phyloP scores from a whole-genome alignment of 2,329 filamentous ascomycete genomes.

The Mycogone perniciosa region DNA sequence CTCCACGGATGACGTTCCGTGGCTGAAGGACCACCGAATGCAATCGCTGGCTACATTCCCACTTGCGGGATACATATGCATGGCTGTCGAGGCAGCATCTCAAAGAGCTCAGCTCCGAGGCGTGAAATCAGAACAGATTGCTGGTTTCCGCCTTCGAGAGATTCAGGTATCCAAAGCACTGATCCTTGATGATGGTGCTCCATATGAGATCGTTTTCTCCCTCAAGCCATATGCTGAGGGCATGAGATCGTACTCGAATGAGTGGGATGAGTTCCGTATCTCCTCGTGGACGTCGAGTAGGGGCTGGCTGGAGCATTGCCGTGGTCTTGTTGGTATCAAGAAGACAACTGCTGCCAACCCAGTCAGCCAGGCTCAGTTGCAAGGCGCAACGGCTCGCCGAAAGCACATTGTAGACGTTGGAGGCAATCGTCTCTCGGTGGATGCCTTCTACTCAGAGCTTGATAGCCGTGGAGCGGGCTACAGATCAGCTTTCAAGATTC shows the following conservation, averaged over 20 bases:
- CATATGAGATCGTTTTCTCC: conserved; percentile 22
- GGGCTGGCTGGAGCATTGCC: conserved; percentile 54
- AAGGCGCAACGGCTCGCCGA: conserved; percentile 12
- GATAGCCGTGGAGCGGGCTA: conserved; percentile 21
- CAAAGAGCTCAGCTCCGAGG: conserved; percentile 27
- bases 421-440: conserved; percentile 10
- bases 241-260: conserved; percentile 30
- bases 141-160: conserved; percentile 18
- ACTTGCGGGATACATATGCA: conserved; percentile 45
- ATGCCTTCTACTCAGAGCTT: conserved; percentile 23
- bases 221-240: conserved; percentile 24
- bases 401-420: conserved; percentile 2
- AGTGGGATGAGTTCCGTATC: conserved; percentile 52
- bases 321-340: conserved; percentile 41
- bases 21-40: conserved; percentile 52
- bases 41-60: conserved; percentile 52
- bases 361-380: conserved; percentile 14
- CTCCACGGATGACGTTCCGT: conserved; percentile 45
- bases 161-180: conserved; percentile 22
- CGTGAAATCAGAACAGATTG: conserved; percentile 17
- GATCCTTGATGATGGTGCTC: conserved; percentile 20
- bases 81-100: conserved; percentile 42
- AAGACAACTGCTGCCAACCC: conserved; percentile 18
- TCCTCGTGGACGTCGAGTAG: conserved; percentile 45
- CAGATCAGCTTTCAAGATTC: conserved; percentile 19